Evolutionary conservation across 176 grass and related monocot genomes (phyloP).

Genomic region (Musa itinerans): DNA sequence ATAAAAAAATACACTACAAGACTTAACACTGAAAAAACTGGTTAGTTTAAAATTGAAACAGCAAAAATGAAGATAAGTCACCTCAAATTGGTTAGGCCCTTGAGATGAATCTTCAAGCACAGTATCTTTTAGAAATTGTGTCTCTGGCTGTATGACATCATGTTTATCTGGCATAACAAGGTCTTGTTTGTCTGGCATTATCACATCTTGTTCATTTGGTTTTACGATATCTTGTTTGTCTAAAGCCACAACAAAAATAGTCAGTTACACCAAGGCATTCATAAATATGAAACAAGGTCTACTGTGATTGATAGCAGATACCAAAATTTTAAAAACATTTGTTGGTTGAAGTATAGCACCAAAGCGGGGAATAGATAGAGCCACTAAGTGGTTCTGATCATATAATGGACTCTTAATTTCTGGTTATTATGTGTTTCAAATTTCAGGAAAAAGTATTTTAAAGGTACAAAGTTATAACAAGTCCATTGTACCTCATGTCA

Average conservation of each 20-base stretch:
- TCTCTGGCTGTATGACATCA: background rate
- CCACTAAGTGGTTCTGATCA: background rate
- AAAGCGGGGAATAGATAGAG: too few species aligned
- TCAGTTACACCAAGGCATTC: too few species aligned
- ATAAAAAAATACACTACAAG: background rate
- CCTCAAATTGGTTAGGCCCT: conserved; percentile 23
- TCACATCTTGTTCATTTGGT: background rate
- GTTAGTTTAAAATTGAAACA: background rate
- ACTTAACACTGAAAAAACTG: too few species aligned
- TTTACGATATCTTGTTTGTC: background rate
- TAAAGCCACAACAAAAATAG: background rate
- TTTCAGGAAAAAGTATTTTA: background rate
- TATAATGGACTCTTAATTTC: background rate
- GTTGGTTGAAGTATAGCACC: too few species aligned
- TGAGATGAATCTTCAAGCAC: conserved; percentile 20
- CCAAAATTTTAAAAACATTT: too few species aligned
- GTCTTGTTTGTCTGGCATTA: background rate
- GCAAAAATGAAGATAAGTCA: background rate
- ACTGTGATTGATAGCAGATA: too few species aligned
- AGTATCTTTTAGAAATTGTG: conserved; percentile 14
- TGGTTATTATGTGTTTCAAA: background rate
- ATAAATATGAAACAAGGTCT: too few species aligned
- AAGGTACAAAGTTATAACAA: background rate
- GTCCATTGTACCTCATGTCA: background rate
- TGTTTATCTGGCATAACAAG: background rate